Evolutionary conservation across 2,329 filamentous ascomycete species (phyloP).

Genomic region (Pseudomassariella vexata): DNA sequence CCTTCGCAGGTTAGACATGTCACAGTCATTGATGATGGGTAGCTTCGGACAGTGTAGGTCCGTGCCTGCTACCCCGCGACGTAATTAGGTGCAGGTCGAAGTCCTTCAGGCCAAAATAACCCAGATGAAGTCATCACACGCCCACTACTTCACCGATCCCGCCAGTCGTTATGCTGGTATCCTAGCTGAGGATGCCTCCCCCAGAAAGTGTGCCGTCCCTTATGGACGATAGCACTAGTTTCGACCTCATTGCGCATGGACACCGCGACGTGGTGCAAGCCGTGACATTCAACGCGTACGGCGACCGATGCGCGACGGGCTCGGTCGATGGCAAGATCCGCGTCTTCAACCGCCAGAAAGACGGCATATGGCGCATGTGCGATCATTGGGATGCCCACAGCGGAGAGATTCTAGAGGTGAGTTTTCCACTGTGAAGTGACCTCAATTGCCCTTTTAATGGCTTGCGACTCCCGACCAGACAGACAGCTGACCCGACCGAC

Average conservation of each 20-base stretch:
- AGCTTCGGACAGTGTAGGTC: too few species aligned
- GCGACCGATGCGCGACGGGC: constrained; percentile 84
- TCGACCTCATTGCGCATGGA: constrained; percentile 64
- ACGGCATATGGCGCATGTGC: constrained; percentile 70
- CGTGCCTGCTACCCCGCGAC: too few species aligned
- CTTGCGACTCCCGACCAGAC: not conserved
- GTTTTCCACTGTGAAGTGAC: constrained; percentile 15
- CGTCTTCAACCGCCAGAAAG: constrained; percentile 79
- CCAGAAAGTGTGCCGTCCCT: constrained; percentile 7
- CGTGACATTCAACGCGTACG: constrained; percentile 86
- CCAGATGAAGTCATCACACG: too few species aligned
- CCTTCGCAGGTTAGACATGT: too few species aligned
- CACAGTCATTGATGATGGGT: too few species aligned
- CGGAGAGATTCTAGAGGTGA: constrained; percentile 81
- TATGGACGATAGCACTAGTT: constrained; percentile 39
- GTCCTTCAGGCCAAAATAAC: too few species aligned
- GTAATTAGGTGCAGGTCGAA: too few species aligned
- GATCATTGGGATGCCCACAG: constrained; percentile 90
- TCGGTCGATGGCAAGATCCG: constrained; percentile 90
- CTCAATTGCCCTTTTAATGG: constrained; percentile 1
- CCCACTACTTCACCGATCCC: too few species aligned
- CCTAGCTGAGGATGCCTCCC: constrained; percentile 8
- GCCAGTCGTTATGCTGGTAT: not conserved
- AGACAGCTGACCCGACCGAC: too few species aligned
- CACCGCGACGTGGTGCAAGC: constrained; percentile 78